Evolutionary conservation across 495 filamentous ascomycete genomes (phyloP).

Genomic region (Penicillium manginii): DNA sequence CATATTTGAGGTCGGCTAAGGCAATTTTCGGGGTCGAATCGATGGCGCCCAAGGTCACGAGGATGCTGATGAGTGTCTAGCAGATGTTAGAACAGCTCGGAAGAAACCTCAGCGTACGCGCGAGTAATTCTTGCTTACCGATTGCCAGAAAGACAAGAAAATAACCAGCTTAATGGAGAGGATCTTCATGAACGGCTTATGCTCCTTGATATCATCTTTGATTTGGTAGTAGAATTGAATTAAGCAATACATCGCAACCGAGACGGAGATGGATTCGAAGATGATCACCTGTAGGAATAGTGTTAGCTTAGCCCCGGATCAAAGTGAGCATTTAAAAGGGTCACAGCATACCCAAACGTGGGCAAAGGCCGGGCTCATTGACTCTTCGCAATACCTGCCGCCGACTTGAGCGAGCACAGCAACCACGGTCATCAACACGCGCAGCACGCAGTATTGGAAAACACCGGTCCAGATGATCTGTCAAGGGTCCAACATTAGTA

Average conservation of each 20-base stretch:
- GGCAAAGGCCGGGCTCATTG: conserved; percentile 74
- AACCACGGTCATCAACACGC: conserved; percentile 81
- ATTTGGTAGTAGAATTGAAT: conserved; percentile 89
- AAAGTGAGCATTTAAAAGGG: conserved; percentile 56
- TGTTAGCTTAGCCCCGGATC: conserved; percentile 16
- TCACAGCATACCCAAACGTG: conserved; percentile 74
- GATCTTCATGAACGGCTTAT: conserved; percentile 81
- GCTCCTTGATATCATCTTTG: conserved; percentile 64
- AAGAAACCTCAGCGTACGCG: not conserved
- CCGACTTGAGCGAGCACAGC: conserved; percentile 73
- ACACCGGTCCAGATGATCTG: conserved; percentile 83
- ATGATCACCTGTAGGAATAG: conserved; percentile 55
- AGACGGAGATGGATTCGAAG: conserved; percentile 73
- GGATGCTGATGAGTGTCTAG: conserved; percentile 68
- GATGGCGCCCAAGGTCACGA: conserved; percentile 65
- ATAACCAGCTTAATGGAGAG: conserved; percentile 91
- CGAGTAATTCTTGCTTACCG: conserved; percentile 37
- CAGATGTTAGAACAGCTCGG: not conserved
- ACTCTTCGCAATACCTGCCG: conserved; percentile 76
- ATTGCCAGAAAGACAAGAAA: conserved; percentile 95
- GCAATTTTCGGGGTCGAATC: conserved; percentile 63
- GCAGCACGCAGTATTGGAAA: conserved; percentile 90
- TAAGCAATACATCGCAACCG: conserved; percentile 89
- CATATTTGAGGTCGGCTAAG: conserved; percentile 77
- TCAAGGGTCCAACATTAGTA: not conserved